Evolutionary conservation across 495 filamentous ascomycete species (phyloP), one percentile per base, ranked within the genome.

Genomic region (Aspergillus conjunctus): DNA sequence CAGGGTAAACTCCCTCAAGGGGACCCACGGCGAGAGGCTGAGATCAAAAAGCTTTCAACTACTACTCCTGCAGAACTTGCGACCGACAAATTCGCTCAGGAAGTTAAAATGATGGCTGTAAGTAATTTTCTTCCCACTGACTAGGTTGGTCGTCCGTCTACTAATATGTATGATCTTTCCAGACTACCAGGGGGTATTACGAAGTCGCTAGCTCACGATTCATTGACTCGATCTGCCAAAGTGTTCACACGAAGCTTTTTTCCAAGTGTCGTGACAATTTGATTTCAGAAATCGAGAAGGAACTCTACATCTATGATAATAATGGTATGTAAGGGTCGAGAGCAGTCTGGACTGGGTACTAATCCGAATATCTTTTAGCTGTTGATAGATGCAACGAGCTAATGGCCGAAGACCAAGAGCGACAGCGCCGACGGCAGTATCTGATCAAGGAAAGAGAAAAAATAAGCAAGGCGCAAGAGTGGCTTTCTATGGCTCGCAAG

Each of bases 101-200:
- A 85, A 41, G 55, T 88, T 0, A 66, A 76, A 1, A 80, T 81
- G 61, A 80, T 88, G 69, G 77, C 81, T 1, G 80, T 83, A 68
- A 64, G 79, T 67, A 64, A 20, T 21, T 5, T 0, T 20, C 5
- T 22, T 7, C 17, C 20, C 5, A 14, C 21, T 5, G n/a, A 18
- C 30, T 20, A 3, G 7, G 1, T n/a, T 10, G 7, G 18, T 18
- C 37, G 30, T 26, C 33, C 41, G 32, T 31, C 11, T 34, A 30
- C 31, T 53, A 39, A 33, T 60, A 15, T 49, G 18, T 15, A 7
- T n/a, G 0, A 33, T 32, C 30, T 26, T 31, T 49, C 46, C 64
- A 81, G 80, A 72, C 64, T 17, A 68, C 79, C 0, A 67, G 75
- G 7, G 81, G 73, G 0, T 87, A 86, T 58, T 88, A 88, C 52